Evolutionary conservation across 1,284 basidiomycete species (phyloP).

Genomic region (Ustanciosporium gigantosporum): DNA sequence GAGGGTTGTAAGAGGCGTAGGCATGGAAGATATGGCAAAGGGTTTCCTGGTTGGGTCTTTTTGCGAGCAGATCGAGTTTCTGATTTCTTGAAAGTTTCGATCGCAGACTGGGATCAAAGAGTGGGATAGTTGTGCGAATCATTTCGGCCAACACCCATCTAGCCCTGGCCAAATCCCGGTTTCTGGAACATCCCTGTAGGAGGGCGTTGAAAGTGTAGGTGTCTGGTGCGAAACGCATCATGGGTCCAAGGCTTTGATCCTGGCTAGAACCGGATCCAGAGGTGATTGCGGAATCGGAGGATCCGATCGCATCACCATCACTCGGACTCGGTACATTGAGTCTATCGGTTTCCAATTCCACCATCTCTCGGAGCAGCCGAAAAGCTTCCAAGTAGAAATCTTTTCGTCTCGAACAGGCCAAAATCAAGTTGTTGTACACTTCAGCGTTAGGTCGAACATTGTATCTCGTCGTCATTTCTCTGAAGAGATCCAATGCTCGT

Average conservation of each 20-base stretch:
- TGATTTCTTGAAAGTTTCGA: conserved; percentile 21
- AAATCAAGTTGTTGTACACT: conserved; percentile 81
- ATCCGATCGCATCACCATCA: too few species aligned
- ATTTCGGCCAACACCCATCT: conserved; percentile 92
- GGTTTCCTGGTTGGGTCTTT: conserved; percentile 71
- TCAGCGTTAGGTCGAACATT: conserved; percentile 70
- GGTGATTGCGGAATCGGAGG: too few species aligned
- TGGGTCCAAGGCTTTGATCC: too few species aligned
- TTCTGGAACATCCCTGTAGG: conserved; percentile 82
- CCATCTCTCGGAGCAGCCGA: conserved; percentile 66
- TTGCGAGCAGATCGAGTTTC: conserved; percentile 35
- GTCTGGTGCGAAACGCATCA: conserved; percentile 68
- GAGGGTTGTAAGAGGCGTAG: conserved; percentile 77
- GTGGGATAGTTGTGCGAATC: conserved; percentile 63
- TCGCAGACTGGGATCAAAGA: conserved; percentile 18
- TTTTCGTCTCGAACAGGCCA: conserved; percentile 67
- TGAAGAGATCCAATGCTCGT: conserved; percentile 87
- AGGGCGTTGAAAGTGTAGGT: conserved; percentile 77
- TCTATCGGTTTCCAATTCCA: conserved; percentile 77
- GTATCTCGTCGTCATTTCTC: conserved; percentile 79
- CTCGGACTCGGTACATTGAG: conserved; percentile 75
- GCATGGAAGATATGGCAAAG: conserved; percentile 84
- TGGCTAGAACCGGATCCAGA: not conserved
- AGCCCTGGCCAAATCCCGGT: conserved; percentile 78
- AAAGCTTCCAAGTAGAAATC: conserved; percentile 53